These are phyloP conservation scores for Ogataea glucozyma DNA, from an alignment of 805 yeast species.

Conservation along the genomic window DNA sequence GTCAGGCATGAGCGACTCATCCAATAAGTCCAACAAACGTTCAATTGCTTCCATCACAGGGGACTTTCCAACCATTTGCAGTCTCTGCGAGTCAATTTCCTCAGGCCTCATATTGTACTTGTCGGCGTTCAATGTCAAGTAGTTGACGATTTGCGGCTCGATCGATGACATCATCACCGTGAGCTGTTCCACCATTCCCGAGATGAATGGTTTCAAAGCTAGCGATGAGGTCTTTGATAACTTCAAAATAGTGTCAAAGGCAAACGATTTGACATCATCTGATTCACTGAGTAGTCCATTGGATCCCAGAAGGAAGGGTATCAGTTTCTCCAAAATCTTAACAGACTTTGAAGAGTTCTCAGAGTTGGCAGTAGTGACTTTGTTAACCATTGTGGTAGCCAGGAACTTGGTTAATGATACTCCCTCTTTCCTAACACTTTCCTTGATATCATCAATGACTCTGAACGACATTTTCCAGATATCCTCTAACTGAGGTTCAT, in stretches of 20 bases:
- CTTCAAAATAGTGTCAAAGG: conserved; percentile 72
- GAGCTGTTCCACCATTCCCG: conserved; percentile 68
- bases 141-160: conserved; percentile 90
- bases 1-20: conserved; percentile 49
- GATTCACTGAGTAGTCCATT: conserved; percentile 84
- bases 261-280: conserved; percentile 76
- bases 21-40: conserved; percentile 58
- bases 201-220: conserved; percentile 65
- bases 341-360: conserved; percentile 41
- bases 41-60: conserved; percentile 91
- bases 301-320: conserved; percentile 78
- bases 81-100: conserved; percentile 75
- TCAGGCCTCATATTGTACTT: conserved; percentile 74
- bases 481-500: conserved; percentile 54
- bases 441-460: conserved; percentile 90
- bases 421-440: conserved; percentile 86
- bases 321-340: conserved; percentile 52
- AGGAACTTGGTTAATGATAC: conserved; percentile 63
- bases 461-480: conserved; percentile 90
- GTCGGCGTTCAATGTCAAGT: conserved; percentile 82
- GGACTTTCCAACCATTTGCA: conserved; percentile 71
- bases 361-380: conserved; percentile 48
- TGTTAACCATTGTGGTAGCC: conserved; percentile 60
- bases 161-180: conserved; percentile 75
- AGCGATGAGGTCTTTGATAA: conserved; percentile 64